Conservation (phyloP, 352 stramenopile genomes). For the Globisporangium megalacanthum region DNA sequence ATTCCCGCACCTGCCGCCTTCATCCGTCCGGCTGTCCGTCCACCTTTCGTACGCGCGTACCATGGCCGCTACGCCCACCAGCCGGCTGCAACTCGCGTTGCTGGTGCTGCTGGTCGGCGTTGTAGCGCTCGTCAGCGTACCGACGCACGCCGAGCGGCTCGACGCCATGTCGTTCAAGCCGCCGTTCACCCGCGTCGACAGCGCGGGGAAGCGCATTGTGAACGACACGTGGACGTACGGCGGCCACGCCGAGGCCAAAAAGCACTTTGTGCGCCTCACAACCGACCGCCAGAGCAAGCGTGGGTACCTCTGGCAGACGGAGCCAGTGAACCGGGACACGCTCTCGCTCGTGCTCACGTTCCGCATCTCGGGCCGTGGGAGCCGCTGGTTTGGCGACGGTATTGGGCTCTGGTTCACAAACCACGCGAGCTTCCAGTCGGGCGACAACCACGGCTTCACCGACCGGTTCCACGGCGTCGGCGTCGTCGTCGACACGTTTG, state of each 20-base stretch:
- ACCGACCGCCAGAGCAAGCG: constrained; percentile 84
- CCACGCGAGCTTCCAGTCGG: constrained; percentile 44
- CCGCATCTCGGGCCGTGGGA: constrained; percentile 75
- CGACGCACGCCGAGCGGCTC: constrained; percentile 24
- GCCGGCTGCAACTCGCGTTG: background rate
- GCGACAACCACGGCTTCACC: constrained; percentile 73
- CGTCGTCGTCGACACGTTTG: constrained; percentile 82
- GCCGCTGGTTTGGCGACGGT: constrained; percentile 82
- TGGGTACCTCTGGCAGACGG: constrained; percentile 72
- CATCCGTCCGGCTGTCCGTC: background rate
- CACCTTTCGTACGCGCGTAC: background rate
- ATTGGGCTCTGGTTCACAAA: constrained; percentile 80
- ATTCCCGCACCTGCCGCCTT: too few relatives aligned
- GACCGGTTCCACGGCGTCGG: constrained; percentile 73
- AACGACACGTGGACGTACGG: constrained; percentile 76
- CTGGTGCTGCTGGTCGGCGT: background rate
- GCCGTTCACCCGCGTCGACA: constrained; percentile 65
- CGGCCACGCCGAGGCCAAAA: constrained; percentile 72
- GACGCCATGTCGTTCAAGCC: constrained; percentile 73
- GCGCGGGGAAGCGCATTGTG: constrained; percentile 52
- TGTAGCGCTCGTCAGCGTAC: background rate
- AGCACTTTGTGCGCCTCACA: constrained; percentile 86
- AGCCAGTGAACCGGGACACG: constrained; percentile 41
- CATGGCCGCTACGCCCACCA: background rate
- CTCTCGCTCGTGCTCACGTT: constrained; percentile 73